phyloP scores from a whole-genome alignment of 345 rosid genomes.

The Aethionema arabicum region DNA sequence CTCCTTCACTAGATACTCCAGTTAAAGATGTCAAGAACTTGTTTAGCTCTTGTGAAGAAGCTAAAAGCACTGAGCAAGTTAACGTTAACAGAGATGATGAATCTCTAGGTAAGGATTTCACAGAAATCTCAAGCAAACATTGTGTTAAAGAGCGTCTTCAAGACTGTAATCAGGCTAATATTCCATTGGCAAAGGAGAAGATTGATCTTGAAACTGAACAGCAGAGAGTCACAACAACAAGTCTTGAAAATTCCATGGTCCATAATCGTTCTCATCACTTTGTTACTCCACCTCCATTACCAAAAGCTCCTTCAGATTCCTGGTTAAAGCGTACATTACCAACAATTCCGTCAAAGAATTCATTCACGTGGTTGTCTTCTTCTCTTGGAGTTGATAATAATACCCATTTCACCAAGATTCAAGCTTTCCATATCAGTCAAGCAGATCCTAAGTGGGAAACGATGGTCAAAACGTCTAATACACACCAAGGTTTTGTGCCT shows the following conservation, averaged over 20 bases:
- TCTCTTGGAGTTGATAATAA: conserved; percentile 30
- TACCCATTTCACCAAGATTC: conserved; percentile 29
- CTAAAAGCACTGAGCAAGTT: conserved; percentile 26
- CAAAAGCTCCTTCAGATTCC: conserved; percentile 89
- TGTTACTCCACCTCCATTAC: conserved; percentile 63
- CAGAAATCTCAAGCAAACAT: conserved; percentile 26
- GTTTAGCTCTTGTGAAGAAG: conserved; percentile 27
- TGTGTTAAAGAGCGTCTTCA: conserved; percentile 15
- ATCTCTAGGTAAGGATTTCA: conserved; percentile 20
- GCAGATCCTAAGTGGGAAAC: conserved; percentile 72
- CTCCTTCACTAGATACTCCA: conserved; percentile 31
- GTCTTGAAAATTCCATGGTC: conserved; percentile 31
- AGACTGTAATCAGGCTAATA: conserved; percentile 17
- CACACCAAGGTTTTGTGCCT: conserved; percentile 49
- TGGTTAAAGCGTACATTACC: conserved; percentile 80
- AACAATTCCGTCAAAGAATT: conserved; percentile 48
- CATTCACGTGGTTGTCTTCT: conserved; percentile 39
- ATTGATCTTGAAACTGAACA: conserved; percentile 37
- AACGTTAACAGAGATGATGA: conserved; percentile 26
- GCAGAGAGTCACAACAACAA: conserved; percentile 29
- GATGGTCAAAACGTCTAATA: conserved; percentile 59
- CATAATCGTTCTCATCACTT: conserved; percentile 30
- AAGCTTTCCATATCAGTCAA: conserved; percentile 32
- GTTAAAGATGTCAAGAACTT: conserved; percentile 31
- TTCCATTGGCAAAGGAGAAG: conserved; percentile 32